A percentile compares a stretch with the other conserved stretches of the same genome.
Conservation (phyloP, 2,329 filamentous ascomycete species). For the Sporothrix brunneoviolacea region DNA sequence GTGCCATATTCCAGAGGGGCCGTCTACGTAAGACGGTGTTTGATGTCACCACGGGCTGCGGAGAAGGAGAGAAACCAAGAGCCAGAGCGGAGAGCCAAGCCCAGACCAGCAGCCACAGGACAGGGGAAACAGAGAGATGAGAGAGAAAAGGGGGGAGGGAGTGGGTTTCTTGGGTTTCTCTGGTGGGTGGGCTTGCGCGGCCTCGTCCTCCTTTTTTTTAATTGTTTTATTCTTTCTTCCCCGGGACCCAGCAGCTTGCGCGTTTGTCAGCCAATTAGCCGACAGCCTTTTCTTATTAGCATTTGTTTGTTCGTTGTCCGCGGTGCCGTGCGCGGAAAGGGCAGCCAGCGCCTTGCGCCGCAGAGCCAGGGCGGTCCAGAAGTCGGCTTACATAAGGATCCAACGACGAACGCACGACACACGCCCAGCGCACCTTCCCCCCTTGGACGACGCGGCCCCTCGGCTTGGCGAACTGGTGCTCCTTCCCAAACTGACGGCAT, state of each 20-base stretch:
- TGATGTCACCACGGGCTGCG: too few species aligned
- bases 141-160: too few species aligned
- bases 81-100: too few species aligned
- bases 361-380: too few species aligned
- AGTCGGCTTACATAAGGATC: neutral
- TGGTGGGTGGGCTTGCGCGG: slow-evolving; percentile 11
- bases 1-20: too few species aligned
- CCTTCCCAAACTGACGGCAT: neutral
- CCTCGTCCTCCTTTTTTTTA: neutral
- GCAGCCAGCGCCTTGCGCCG: too few species aligned
- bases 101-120: too few species aligned
- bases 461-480: slow-evolving; percentile 4
- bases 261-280: slow-evolving; percentile 11
- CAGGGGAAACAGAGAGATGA: too few species aligned
- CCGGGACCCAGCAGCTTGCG: slow-evolving; percentile 3
- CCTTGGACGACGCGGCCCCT: neutral
- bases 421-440: neutral
- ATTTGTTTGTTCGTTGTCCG: too few species aligned
- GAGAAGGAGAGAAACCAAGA: too few species aligned
- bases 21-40: too few species aligned
- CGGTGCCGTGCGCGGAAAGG: too few species aligned
- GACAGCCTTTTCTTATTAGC: neutral
- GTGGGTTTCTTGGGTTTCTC: neutral
- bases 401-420: neutral
- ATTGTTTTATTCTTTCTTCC: neutral